phyloP scores from a whole-genome alignment of 495 filamentous ascomycete genomes.

The Hypoxylon lienhwacheense region DNA sequence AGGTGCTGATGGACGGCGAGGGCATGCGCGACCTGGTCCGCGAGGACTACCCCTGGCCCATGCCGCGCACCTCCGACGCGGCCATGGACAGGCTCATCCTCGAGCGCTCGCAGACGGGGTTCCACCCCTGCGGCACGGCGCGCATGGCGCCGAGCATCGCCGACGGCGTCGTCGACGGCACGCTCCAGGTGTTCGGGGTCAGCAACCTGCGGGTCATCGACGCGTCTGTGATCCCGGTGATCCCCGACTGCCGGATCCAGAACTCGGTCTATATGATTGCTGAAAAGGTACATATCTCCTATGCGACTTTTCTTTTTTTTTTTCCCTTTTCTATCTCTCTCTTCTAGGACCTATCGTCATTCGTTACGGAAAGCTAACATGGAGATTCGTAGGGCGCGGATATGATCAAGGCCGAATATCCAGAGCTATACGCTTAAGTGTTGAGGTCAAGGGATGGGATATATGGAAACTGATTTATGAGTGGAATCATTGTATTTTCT shows the following conservation, averaged over 20 bases:
- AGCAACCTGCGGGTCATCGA: constrained; percentile 55
- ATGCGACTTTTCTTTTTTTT: background rate
- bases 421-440: constrained; percentile 36
- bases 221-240: constrained; percentile 51
- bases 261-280: constrained; percentile 61
- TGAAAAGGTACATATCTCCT: constrained; percentile 46
- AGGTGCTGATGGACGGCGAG: constrained; percentile 57
- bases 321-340: too few species aligned
- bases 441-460: background rate
- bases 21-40: constrained; percentile 60
- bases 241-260: constrained; percentile 51
- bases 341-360: background rate
- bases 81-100: constrained; percentile 61
- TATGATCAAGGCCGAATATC: constrained; percentile 49
- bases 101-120: constrained; percentile 61
- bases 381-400: constrained; percentile 46
- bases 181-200: constrained; percentile 59
- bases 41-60: constrained; percentile 61
- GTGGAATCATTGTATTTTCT: background rate
- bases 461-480: background rate
- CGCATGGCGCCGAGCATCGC: constrained; percentile 56
- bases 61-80: constrained; percentile 58
- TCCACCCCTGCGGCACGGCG: constrained; percentile 60
- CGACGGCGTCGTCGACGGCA: constrained; percentile 57
- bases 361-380: constrained; percentile 14